Base-by-base conservation (phyloP, 306 rosid species). In the Corylus avellana region DNA sequence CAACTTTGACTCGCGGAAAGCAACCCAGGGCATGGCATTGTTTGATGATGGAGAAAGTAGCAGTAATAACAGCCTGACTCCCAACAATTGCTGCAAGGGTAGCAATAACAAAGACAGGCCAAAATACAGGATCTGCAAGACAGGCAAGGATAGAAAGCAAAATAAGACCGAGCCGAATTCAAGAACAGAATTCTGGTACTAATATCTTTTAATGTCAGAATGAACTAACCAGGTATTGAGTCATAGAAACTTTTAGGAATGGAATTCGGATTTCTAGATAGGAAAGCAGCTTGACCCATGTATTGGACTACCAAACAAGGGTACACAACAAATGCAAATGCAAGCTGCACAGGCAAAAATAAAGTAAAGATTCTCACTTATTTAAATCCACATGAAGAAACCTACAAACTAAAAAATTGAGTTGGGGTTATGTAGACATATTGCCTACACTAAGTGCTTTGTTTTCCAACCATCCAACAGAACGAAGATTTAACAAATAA, bases 211-310 rank as follows among this genome's bases (percentile, higher is more conserved):
- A 3, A 69, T 39, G 73, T 22, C 76, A 78, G 80, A 63, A 76
- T 78, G 57, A 76, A 91, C 96, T 84, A 71, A 93, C 98, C 75
- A 4, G 98, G 98, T 63, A 91, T 89, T 37, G 98, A 91, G 74
- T 85, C 90, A 66, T 87, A 93, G 71, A 93, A 93, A 80, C 89
- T 88, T 80, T 75, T 75, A 51, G 69, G 75, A 61, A 89, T 72
- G 71, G 81, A 76, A 5, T 51, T 7, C 11, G 76, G 81, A 82
- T 93, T 80, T 83, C 80, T 87, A 76, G 96, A 93, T 47, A 93
- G 81, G 87, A 88, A 91, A 75, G 98, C 98, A 84, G 96, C 96
- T 79, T 93, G 98, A 76, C 98, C 98, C 94, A 93, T 88, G 90
- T 93, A 93, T 79, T 93, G 98, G 55, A 91, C 84, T 12, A 93